A percentile compares a stretch with the other conserved stretches of the same genome.
Evolutionary conservation across 1,284 basidiomycete species (phyloP).

Genomic region (Trichosporon ovoides): DNA sequence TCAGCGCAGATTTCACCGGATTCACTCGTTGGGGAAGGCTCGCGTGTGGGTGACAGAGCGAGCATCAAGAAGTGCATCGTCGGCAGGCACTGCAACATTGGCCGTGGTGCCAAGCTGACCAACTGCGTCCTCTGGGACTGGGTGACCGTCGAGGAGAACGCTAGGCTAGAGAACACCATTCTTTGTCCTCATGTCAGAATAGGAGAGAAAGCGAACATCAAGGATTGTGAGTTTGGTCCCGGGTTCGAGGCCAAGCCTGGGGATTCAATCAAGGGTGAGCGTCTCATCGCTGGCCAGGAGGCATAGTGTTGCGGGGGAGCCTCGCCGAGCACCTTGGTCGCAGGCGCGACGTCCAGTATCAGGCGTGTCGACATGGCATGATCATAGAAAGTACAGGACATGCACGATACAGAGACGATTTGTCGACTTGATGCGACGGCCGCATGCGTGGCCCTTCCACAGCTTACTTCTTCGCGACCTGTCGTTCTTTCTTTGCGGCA

Average conservation of each 20-base stretch:
- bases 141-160: constrained; percentile 64
- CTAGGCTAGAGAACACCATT: constrained; percentile 83
- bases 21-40: constrained; percentile 73
- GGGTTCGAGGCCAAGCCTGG: constrained; percentile 71
- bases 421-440: too few relatives aligned
- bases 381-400: constrained; percentile 1
- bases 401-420: constrained; percentile 1
- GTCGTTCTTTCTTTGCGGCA: constrained; percentile 43
- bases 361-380: not conserved
- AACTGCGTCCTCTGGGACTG: constrained; percentile 89
- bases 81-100: constrained; percentile 81
- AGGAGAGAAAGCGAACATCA: constrained; percentile 71
- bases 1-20: constrained; percentile 82
- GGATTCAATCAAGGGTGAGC: constrained; percentile 61
- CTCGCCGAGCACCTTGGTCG: too few relatives aligned
- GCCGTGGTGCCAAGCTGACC: constrained; percentile 74
- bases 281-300: constrained; percentile 52
- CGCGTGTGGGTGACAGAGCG: constrained; percentile 74
- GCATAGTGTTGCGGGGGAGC: too few relatives aligned
- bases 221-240: constrained; percentile 76
- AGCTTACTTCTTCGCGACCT: constrained; percentile 4
- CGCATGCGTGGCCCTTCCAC: too few relatives aligned
- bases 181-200: constrained; percentile 75
- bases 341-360: too few relatives aligned
- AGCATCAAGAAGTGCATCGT: constrained; percentile 83